Evolutionary conservation across 176 grass and related monocot genomes (phyloP).

Genomic region (Typha latifolia): DNA sequence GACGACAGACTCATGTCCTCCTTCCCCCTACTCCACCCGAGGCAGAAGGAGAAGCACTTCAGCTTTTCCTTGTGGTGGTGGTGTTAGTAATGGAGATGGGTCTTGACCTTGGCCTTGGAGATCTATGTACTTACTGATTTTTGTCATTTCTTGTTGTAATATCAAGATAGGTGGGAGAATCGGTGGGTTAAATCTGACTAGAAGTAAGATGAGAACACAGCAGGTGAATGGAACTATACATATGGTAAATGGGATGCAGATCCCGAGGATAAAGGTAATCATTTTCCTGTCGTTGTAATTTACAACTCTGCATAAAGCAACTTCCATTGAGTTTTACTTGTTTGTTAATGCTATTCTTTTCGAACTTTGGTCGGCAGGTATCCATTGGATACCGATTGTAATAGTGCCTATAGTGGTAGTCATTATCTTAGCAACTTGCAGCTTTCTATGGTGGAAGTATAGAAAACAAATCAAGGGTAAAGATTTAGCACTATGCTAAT

Average conservation of each 20-base stretch:
- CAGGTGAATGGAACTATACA: constrained; percentile 68
- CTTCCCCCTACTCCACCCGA: constrained; percentile 47
- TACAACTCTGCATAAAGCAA: background rate
- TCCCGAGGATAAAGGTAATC: constrained; percentile 58
- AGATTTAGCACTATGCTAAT: too few relatives aligned
- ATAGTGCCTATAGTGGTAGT: too few relatives aligned
- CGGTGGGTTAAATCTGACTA: constrained; percentile 79
- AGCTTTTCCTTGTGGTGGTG: constrained; percentile 40
- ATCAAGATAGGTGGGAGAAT: constrained; percentile 52
- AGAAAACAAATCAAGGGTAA: too few relatives aligned
- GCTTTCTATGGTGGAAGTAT: too few relatives aligned
- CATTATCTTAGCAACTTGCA: too few relatives aligned
- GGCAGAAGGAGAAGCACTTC: constrained; percentile 45
- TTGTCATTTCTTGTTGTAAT: background rate
- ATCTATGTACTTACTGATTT: background rate
- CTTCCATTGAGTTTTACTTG: background rate
- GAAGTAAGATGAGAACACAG: constrained; percentile 72
- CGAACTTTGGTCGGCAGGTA: constrained; percentile 32
- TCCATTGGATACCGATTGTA: constrained; percentile 24
- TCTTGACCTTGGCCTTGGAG: constrained; percentile 41
- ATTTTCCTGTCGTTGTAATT: background rate
- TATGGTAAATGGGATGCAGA: constrained; percentile 76
- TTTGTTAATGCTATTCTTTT: background rate
- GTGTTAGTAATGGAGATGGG: background rate
- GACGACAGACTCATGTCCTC: background rate